Base-by-base conservation (phyloP, 1,284 basidiomycete genomes). In the Ganoderma leucocontextum region DNA sequence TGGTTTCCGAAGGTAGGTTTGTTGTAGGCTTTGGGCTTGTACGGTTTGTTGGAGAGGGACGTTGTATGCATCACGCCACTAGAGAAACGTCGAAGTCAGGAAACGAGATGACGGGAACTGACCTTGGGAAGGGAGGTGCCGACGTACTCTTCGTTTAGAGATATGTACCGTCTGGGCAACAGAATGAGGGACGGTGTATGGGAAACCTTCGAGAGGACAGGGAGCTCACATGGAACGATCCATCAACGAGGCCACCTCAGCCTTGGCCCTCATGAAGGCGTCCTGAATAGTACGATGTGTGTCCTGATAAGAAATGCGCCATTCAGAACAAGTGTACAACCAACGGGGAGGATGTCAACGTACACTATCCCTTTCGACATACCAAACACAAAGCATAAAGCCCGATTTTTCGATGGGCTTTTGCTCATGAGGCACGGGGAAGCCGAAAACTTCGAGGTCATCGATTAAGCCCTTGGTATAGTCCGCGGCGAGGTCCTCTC, bases 131-230 rank as follows among this genome's bases (percentile, higher is more conserved):
- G 22, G 47, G 47, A 65, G 22, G 58, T 62, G 59, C 69, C 67
- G 63, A 73, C 72, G 70, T 73, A 73, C 72, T 73, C 72, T 73
- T 73, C 72, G 65, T 71, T 73, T 38, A 73, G 53, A 36, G 72
- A 73, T 10, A 73, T 71, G 63, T 73, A 73, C 25, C 70, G 69
- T 42, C 72, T 73, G 29, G 60, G 17, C 42, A 25, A 6, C 8
- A 55, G 17, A 17, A 66, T 44, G n/a, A 52, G 17, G 44, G 42
- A 58, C 22, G 39, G 49, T 44, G 55, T 9, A 38, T 60, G 38
- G 17, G 35, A 41, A 60, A 22, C 22, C 25, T 38, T 38, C 8
- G 36, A 22, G 58, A 22, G n/a, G 38, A 22, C n/a, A 19, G n/a
- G 10, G 25, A 19, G 57, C 71, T 72, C 53, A 72, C 71, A 72